Evolutionary conservation across 2,329 filamentous ascomycete genomes (phyloP), one percentile per base, ranked within the genome.

Genomic region (Myrmaecium sp.): DNA sequence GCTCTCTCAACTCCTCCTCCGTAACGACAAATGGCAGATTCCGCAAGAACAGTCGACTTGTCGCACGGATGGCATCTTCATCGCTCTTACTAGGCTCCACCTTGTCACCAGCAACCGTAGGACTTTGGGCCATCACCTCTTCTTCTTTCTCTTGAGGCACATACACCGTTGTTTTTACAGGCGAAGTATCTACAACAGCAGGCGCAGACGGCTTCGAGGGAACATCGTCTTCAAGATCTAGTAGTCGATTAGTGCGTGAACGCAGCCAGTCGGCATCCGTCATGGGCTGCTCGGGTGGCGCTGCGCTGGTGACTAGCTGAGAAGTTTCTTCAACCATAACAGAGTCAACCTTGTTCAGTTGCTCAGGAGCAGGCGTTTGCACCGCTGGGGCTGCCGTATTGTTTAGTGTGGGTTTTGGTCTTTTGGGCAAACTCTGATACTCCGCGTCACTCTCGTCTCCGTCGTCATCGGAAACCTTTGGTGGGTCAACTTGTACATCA

Each of bases 241-340:
- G 62, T 25, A 92, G 58, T 41, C 86, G 69, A 53, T 75, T 94
- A 9, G 84, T 95, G 39, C 79, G 72, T 35, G 79, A 86, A 31
- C 86, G 73, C 39, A 94, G 62, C 89, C 89, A 98, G 51, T 95
- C 84, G 33, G 75, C 72, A 53, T 94, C 83, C 13, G 76, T 74
- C 3, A 73, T 61, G 26, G 58, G 57, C 23, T 17, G 14, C n/a
- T n/a, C n/a, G n/a, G 55, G 47, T 17, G 50, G 49, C 17, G 44
- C 44, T 14, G 47, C 42, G 25, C 44, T 42, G 13, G 38, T 26
- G 21, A 35, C 24, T 17, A 26, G 30, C 12, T 33, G 33, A 8
- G 40, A 32, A 7, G 18, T 45, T 30, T 38, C 41, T 31, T 33
- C 22, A 14, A 40, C 36, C 22, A 42, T 35, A 8, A 11, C 25